These are phyloP conservation scores for Skeletonema potamos DNA, from an alignment of 108 stramenopile species.

Conservation along the genomic window DNA sequence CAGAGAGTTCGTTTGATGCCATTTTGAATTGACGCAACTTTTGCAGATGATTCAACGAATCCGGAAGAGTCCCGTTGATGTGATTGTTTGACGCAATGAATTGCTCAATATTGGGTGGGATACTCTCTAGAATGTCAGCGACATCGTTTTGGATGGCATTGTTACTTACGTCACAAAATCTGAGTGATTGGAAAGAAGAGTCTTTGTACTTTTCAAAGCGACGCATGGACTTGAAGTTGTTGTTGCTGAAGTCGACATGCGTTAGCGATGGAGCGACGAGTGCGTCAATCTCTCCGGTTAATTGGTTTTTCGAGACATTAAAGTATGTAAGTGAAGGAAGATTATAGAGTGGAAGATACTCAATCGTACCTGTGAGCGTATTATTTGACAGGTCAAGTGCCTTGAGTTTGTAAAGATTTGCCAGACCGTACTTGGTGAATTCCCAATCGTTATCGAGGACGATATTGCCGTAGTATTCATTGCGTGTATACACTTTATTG, in stretches of 20 bases:
- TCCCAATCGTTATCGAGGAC: too few species aligned
- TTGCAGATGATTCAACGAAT: not conserved
- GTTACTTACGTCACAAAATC: slow-evolving; percentile 39
- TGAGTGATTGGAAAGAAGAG: slow-evolving; percentile 7
- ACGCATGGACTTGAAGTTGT: slow-evolving; percentile 39
- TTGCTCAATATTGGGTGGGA: slow-evolving; percentile 13
- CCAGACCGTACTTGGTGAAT: too few species aligned
- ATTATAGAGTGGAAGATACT: slow-evolving; percentile 45
- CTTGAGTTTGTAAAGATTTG: slow-evolving; percentile 3
- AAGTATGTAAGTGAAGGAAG: slow-evolving; percentile 39
- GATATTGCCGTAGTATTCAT: too few species aligned
- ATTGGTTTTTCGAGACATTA: slow-evolving; percentile 14
- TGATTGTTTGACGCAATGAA: slow-evolving; percentile 6
- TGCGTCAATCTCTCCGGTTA: slow-evolving; percentile 41
- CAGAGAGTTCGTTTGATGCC: slow-evolving; percentile 5
- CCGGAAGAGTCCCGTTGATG: slow-evolving; percentile 16
- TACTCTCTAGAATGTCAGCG: slow-evolving; percentile 8
- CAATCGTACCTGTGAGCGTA: not conserved
- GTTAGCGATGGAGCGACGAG: slow-evolving; percentile 54
- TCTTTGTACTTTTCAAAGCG: slow-evolving; percentile 54
- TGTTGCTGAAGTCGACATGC: slow-evolving; percentile 53
- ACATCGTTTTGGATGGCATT: slow-evolving; percentile 39
- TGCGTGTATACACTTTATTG: not conserved
- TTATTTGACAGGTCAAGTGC: slow-evolving; percentile 20
- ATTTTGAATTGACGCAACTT: not conserved